Evolutionary conservation across 2,329 filamentous ascomycete species (phyloP).

Genomic region (Rutstroemia sp.): DNA sequence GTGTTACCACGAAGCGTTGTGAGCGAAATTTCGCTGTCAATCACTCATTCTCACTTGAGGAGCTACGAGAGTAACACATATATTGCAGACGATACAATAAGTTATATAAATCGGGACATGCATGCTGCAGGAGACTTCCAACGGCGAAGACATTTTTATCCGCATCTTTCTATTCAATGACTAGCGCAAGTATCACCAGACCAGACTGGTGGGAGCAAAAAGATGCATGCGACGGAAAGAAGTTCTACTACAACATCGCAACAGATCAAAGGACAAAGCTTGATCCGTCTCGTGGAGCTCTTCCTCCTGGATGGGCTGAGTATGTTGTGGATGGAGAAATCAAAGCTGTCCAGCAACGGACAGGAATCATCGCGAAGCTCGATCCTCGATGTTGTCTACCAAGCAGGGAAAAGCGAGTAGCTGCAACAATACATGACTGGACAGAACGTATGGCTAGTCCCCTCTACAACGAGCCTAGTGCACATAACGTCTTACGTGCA

Average conservation of each 20-base stretch:
- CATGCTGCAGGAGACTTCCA: background rate
- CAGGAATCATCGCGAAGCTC: constrained; percentile 4
- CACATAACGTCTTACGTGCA: background rate
- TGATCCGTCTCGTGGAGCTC: background rate
- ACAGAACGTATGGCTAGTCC: constrained; percentile 2
- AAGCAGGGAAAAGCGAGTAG: background rate
- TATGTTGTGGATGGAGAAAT: background rate
- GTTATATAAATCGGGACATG: background rate
- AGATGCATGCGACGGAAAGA: constrained; percentile 1
- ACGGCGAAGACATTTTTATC: background rate
- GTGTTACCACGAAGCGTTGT: no score
- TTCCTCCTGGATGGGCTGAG: background rate
- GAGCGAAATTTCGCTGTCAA: no score
- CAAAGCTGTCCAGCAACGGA: background rate
- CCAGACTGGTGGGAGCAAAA: constrained; percentile 7
- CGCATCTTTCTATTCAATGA: background rate
- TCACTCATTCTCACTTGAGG: no score
- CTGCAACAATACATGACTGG: constrained; percentile 5
- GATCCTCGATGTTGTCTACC: constrained; percentile 1
- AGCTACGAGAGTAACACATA: no score
- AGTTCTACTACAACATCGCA: constrained; percentile 6
- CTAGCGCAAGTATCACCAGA: background rate
- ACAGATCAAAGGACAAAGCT: constrained; percentile 4
- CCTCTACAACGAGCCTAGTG: background rate
- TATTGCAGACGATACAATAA: no score